Base-by-base conservation (phyloP, 345 rosid species). In the Eucalyptus sp. region DNA sequence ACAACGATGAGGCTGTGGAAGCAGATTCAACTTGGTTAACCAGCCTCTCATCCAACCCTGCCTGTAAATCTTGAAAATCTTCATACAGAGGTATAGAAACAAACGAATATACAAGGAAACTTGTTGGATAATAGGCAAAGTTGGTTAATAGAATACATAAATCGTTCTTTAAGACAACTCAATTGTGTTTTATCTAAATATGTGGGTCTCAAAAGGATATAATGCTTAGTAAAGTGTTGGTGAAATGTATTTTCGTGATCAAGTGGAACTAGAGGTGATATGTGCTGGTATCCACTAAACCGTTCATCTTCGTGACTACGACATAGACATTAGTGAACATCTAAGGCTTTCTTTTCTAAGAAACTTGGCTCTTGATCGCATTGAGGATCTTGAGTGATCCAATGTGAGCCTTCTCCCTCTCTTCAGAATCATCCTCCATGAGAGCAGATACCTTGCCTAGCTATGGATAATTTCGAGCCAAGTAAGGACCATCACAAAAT, bases 21-120 rank as follows among this genome's bases (percentile, higher is more conserved):
- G 87, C 89, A 43, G 98, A 97, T 80, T 90, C 96, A 4, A 86
- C 93, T 87, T 95, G 96, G 98, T 64, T 97, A 27, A 93, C 85
- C 2, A 95, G 92, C 84, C 94, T 95, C 56, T 88, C 93, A 2
- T 83, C 95, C 25, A 66, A 89, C 56, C 91, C 96, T 79, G 89
- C 92, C 89, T 96, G 98, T 90, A 90, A 87, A 87, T 25, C 18
- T 9, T 89, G 49, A 86, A 20, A n/a, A n/a, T 33, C 76, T 64
- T 64, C 20, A 85, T 85, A 20, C 33, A 48, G 54, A 85, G 37
- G 54, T 85, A 48, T 4, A 51, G 86, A 81, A 81, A 64, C 76
- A 25, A 17, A 9, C 51, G 52, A 84, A 84, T 13, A 22, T 22
- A 49, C 87, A n/a, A 13, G 29, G 54, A 12, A 12, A 84, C 13